phyloP scores from a whole-genome alignment of 495 filamentous ascomycete species.

The Penicillium macrosclerotiorum region DNA sequence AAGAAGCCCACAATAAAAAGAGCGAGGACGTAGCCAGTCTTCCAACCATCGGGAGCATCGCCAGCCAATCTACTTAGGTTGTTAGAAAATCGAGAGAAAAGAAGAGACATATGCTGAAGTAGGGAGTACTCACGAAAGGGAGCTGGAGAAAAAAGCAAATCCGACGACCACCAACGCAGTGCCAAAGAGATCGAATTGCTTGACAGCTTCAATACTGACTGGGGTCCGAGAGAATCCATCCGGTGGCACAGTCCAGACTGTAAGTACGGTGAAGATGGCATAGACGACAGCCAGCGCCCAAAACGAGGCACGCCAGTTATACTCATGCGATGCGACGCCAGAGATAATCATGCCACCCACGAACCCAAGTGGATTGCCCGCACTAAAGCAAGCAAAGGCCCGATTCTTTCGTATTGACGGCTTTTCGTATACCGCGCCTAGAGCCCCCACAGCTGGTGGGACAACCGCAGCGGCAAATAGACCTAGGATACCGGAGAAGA shows the following conservation, averaged over 20 bases:
- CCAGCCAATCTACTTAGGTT: conserved; percentile 37
- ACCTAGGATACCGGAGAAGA: conserved; percentile 63
- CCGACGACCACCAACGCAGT: conserved; percentile 61
- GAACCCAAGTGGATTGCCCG: conserved; percentile 69
- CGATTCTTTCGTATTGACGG: conserved; percentile 64
- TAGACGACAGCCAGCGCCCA: conserved; percentile 65
- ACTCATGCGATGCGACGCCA: conserved; percentile 64
- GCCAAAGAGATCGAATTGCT: conserved; percentile 63
- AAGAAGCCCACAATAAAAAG: conserved; percentile 61
- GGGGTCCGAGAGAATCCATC: conserved; percentile 48
- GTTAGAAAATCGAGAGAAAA: conserved; percentile 5
- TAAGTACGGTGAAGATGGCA: conserved; percentile 55
- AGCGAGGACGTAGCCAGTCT: conserved; percentile 60
- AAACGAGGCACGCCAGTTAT: conserved; percentile 65
- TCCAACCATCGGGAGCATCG: conserved; percentile 61
- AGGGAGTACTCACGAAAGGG: conserved; percentile 53
- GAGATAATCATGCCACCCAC: conserved; percentile 65
- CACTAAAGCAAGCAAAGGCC: conserved; percentile 65
- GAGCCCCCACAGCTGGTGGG: conserved; percentile 63
- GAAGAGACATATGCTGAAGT: no score
- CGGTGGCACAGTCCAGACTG: conserved; percentile 62
- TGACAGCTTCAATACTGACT: conserved; percentile 48
- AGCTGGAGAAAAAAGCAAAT: conserved; percentile 62
- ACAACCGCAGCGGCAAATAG: conserved; percentile 62
- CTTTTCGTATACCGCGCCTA: conserved; percentile 61